Evolutionary conservation across 2,329 filamentous ascomycete genomes (phyloP), one percentile per base, ranked within the genome.

Genomic region (Juglanconis oblonga): DNA sequence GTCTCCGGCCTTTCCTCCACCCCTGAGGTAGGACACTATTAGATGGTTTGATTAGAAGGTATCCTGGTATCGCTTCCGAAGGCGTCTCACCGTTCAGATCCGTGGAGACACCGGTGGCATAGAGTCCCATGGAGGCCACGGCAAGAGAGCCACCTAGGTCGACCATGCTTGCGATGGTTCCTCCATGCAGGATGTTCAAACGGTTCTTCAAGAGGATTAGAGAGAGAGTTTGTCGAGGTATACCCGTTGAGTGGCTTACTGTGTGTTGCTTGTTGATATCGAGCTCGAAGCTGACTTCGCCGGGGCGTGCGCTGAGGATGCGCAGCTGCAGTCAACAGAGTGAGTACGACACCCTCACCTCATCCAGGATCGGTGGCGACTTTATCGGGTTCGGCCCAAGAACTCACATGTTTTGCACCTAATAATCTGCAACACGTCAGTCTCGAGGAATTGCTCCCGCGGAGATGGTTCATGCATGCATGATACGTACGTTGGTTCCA

Each of bases 121-220:
- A 88, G 1, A 85, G 74, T 0, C 86, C 86, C 64, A 81, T 85
- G 1, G 86, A 88, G 1, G 86, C 86, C 3, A 88, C 85, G 9
- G 86, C 86, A 3, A 88, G 76, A 0, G 86, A 88, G 13, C 86
- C 86, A 10, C 85, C 85, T 0, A 88, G 75, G 63, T 88, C 86
- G 33, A 88, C 87, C 75, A 93, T 87, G 70, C 87, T 90, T 3
- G 90, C 90, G 33, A 94, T 87, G 0, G 90, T 91, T 4, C 90
- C 90, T 17, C 90, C 90, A 67, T 94, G 90, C 33, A 93, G 81
- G 40, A 88, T 92, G 56, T 86, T 83, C 0, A 94, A 78, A 1
- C 90, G 87, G 69, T 94, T 94, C 88, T 92, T 36, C n/a, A 10
- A 3, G 44, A 31, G 11, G 7, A 52, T 59, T 52, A 54, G 44